These are phyloP conservation scores for Obelidium mucronatum DNA, from an alignment of 192 early-diverging fungal species.

Conservation along the genomic window DNA sequence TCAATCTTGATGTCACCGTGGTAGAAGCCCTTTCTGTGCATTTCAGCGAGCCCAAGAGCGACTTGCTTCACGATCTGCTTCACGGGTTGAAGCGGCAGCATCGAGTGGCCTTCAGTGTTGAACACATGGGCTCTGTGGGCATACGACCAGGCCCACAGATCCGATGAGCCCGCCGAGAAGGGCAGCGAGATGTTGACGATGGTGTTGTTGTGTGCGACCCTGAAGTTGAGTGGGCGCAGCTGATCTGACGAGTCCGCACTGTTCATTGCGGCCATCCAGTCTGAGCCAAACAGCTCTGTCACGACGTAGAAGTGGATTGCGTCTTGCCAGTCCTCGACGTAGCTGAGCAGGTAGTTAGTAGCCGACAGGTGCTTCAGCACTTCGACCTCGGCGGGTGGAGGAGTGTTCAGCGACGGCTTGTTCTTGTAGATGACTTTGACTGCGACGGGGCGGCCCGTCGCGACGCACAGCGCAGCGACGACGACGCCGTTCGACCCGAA, in stretches of 20 bases:
- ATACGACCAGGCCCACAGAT: constrained; percentile 27
- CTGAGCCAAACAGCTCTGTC: constrained; percentile 10
- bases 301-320: constrained; percentile 10
- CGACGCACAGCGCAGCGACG: constrained; percentile 3
- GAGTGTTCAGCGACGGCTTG: not conserved
- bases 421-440: constrained; percentile 36
- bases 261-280: constrained; percentile 16
- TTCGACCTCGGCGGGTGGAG: not conserved
- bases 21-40: constrained; percentile 53
- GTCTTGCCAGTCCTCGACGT: constrained; percentile 21
- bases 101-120: not conserved
- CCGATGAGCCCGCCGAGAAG: constrained; percentile 10
- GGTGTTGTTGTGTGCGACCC: not conserved
- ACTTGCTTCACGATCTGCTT: constrained; percentile 55
- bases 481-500: constrained; percentile 32
- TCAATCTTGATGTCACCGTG: constrained; percentile 69
- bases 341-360: not conserved
- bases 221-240: not conserved
- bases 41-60: constrained; percentile 45
- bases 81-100: constrained; percentile 14
- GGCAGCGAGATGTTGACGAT: not conserved
- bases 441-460: not conserved
- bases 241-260: not conserved
- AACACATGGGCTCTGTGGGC: not conserved
- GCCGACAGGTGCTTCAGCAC: not conserved